Evolutionary conservation across 257 asterid genomes (phyloP).

Genomic region (Haberlea rhodopensis): DNA sequence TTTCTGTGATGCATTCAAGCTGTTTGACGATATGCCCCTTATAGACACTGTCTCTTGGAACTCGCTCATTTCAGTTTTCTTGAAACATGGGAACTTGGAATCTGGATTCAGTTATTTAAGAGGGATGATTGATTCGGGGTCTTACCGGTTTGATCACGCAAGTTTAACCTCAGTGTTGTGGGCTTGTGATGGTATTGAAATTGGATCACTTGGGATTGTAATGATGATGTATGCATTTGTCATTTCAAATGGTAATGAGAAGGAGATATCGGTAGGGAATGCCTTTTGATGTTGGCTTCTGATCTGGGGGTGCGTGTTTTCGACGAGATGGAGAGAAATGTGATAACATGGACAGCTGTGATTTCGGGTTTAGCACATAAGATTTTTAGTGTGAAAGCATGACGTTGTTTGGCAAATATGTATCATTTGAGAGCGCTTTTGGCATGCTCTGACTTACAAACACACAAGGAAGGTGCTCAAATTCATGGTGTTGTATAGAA

Average conservation of each 20-base stretch:
- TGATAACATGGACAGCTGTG: conserved; percentile 81
- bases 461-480: conserved; percentile 64
- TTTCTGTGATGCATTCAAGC: conserved; percentile 41
- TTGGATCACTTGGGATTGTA: conserved; percentile 31
- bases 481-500: conserved; percentile 66
- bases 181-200: conserved; percentile 48
- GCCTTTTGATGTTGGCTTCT: conserved; percentile 54
- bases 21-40: conserved; percentile 73
- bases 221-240: conserved; percentile 66
- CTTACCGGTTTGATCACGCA: conserved; percentile 52
- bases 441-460: conserved; percentile 73
- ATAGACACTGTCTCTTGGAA: conserved; percentile 84
- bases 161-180: conserved; percentile 64
- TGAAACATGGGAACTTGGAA: conserved; percentile 38
- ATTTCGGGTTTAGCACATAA: conserved; percentile 72
- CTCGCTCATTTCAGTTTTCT: conserved; percentile 70
- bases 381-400: conserved; percentile 56
- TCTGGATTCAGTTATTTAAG: conserved; percentile 58
- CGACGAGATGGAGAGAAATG: conserved; percentile 69
- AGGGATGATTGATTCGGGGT: conserved; percentile 32
- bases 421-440: conserved; percentile 49
- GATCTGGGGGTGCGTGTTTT: conserved; percentile 60
- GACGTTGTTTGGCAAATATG: conserved; percentile 60
- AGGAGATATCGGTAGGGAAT: conserved; percentile 64
- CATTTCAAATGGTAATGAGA: conserved; percentile 52